These are phyloP conservation scores for Avena sativa DNA, from an alignment of 176 grass and related monocot genomes.

Conservation along the genomic window DNA sequence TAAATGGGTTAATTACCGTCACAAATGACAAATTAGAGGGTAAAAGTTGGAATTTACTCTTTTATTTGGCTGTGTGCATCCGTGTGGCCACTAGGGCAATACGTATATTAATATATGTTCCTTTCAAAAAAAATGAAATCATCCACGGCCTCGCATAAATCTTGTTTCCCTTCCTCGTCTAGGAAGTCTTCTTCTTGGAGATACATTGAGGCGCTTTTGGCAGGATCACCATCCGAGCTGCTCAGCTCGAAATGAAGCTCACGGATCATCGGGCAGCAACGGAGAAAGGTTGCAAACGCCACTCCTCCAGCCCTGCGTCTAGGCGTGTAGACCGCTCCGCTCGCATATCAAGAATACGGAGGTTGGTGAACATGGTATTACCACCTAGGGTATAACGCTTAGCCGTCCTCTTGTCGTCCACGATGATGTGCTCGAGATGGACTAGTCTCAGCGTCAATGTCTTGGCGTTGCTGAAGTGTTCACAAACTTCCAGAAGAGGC, in stretches of 20 bases:
- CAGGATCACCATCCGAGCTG: background rate
- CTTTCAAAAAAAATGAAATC: background rate
- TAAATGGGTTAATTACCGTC: too few relatives aligned
- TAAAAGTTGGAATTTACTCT: too few relatives aligned
- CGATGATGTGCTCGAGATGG: background rate
- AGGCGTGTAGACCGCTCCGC: background rate
- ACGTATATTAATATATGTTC: too few relatives aligned
- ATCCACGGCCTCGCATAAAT: background rate
- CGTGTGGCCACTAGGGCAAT: too few relatives aligned
- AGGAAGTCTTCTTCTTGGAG: background rate
- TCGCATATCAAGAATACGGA: background rate
- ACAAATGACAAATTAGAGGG: too few relatives aligned
- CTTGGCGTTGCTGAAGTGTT: background rate
- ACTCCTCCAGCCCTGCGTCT: background rate
- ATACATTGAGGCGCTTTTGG: background rate
- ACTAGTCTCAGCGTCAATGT: background rate
- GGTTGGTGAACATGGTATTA: background rate
- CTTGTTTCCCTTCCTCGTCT: background rate
- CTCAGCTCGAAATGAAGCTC: background rate
- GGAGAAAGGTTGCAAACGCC: background rate
- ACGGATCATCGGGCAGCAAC: background rate
- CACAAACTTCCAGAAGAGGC: background rate
- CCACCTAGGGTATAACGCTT: background rate
- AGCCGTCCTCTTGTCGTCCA: background rate
- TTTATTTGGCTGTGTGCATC: too few relatives aligned